Evolutionary conservation across 208 protist genomes (phyloP).

Genomic region (Acanthamoeba sp.): DNA sequence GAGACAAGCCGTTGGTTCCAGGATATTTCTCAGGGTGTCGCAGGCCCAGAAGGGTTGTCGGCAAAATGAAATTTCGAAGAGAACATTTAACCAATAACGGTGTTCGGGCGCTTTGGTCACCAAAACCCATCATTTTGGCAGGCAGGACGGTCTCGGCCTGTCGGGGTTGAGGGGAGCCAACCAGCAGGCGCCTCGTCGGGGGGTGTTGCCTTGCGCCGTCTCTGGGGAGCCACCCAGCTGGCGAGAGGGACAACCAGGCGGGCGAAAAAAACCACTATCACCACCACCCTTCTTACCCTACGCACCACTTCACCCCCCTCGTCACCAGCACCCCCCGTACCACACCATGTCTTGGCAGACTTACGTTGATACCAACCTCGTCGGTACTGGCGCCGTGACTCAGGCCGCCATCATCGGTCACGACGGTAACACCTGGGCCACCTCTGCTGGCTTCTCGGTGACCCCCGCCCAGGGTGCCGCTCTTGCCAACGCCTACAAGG

Average conservation of each 20-base stretch:
- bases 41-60: too few relatives aligned
- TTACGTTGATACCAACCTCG: slow-evolving; percentile 89
- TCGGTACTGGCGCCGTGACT: slow-evolving; percentile 85
- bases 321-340: background rate
- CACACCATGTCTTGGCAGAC: slow-evolving; percentile 88
- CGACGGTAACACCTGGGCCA: slow-evolving; percentile 87
- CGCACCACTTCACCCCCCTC: background rate
- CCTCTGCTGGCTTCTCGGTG: slow-evolving; percentile 80
- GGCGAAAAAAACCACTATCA: background rate
- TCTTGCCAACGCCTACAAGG: slow-evolving; percentile 61
- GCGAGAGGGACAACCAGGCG: background rate
- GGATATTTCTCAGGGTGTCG: slow-evolving; percentile 22
- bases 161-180: background rate
- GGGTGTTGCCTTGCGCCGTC: background rate
- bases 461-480: slow-evolving; percentile 72
- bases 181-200: background rate
- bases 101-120: too few relatives aligned
- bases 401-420: slow-evolving; percentile 86
- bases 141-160: background rate
- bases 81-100: background rate
- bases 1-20: background rate
- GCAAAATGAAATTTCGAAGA: background rate
- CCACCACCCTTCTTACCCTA: background rate
- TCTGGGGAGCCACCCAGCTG: background rate
- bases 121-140: background rate